phyloP scores from a whole-genome alignment of 768 basidiomycete species.

The Trametes gibbosa region DNA sequence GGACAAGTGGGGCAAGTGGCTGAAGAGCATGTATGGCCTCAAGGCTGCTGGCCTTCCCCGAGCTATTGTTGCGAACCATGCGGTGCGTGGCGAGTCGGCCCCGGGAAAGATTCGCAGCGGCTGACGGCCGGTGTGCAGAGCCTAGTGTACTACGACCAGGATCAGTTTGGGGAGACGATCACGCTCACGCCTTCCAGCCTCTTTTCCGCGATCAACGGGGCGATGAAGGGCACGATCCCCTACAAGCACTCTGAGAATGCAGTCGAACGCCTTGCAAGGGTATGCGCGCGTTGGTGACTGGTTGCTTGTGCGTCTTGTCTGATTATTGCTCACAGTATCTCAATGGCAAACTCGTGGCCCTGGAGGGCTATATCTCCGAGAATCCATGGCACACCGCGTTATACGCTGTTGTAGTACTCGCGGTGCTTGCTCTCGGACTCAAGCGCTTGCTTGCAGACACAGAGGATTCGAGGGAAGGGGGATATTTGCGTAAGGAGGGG shows the following conservation, averaged over 20 bases:
- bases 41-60: constrained; percentile 29
- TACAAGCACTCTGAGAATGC: constrained; percentile 69
- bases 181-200: constrained; percentile 54
- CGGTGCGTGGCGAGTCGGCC: constrained; percentile 43
- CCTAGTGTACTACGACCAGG: constrained; percentile 74
- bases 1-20: constrained; percentile 81
- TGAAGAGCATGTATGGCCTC: constrained; percentile 89
- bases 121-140: constrained; percentile 39
- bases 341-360: constrained; percentile 26
- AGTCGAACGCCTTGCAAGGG: constrained; percentile 64
- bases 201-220: constrained; percentile 69
- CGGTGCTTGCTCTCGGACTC: constrained; percentile 21
- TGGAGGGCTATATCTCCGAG: constrained; percentile 26
- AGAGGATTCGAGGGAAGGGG: constrained; percentile 15
- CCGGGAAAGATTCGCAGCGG: background rate
- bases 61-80: constrained; percentile 80
- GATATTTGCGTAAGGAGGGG: constrained; percentile 16
- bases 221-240: constrained; percentile 45
- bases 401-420: constrained; percentile 22
- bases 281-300: constrained; percentile 34
- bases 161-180: constrained; percentile 53
- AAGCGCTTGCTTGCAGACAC: constrained; percentile 25
- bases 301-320: background rate
- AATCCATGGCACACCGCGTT: constrained; percentile 28
- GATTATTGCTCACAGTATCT: constrained; percentile 26